phyloP scores from a whole-genome alignment of 179 eudicot genomes.

The Heliamphora pulchella region DNA sequence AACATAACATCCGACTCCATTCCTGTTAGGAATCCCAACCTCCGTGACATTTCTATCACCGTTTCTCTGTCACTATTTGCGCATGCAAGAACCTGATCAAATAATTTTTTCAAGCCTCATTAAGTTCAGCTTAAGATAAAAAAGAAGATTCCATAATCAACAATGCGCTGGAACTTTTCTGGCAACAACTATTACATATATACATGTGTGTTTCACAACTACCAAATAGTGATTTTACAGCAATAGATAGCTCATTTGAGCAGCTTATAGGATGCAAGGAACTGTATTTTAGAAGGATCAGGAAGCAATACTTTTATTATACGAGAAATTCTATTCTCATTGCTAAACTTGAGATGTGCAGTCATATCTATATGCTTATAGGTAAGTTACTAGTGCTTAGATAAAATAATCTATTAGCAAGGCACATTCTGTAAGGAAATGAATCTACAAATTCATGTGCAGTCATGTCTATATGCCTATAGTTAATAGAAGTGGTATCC shows the following conservation, averaged over 20 bases:
- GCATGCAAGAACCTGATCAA: constrained; percentile 73
- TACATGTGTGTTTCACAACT: background rate
- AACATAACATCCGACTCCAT: constrained; percentile 75
- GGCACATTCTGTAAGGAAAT: background rate
- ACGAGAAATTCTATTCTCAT: background rate
- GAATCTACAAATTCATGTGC: no score
- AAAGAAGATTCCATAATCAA: constrained; percentile 6
- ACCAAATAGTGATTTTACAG: background rate
- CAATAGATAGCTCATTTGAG: constrained; percentile 9
- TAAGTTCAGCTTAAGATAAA: background rate
- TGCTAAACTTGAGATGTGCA: background rate
- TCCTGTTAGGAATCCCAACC: constrained; percentile 90
- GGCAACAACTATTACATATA: background rate
- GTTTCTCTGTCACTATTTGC: constrained; percentile 64
- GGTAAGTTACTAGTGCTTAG: background rate
- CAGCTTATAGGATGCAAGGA: background rate
- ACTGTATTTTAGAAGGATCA: background rate
- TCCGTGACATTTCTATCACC: constrained; percentile 67
- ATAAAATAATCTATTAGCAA: background rate
- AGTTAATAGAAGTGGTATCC: background rate
- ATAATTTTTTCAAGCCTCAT: constrained; percentile 11
- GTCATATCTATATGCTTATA: background rate
- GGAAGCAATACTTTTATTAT: background rate
- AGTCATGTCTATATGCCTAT: background rate
- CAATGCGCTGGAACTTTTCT: background rate